phyloP scores from a whole-genome alignment of 371 early-diverging fungal genomes.

The Cokeromyces recurvatus region DNA sequence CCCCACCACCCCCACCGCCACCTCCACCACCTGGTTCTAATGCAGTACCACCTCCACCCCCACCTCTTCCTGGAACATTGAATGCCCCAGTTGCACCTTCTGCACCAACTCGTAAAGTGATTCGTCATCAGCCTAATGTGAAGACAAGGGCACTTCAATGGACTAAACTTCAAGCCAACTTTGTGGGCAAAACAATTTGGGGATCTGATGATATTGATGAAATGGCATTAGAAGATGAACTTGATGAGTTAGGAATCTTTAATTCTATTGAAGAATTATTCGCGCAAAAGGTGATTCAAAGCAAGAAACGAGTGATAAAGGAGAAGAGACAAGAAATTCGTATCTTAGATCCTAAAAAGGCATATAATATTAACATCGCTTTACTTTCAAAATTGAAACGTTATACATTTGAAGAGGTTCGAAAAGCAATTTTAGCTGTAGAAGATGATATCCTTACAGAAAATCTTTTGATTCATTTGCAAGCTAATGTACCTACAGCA shows the following conservation, averaged over 20 bases:
- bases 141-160: constrained; percentile 84
- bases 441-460: constrained; percentile 66
- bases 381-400: constrained; percentile 65
- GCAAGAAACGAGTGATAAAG: constrained; percentile 25
- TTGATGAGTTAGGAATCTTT: constrained; percentile 59
- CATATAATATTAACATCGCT: constrained; percentile 74
- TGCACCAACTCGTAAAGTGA: constrained; percentile 46
- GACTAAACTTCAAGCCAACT: constrained; percentile 73
- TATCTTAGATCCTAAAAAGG: constrained; percentile 71
- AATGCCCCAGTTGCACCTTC: constrained; percentile 25
- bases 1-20: constrained; percentile 21
- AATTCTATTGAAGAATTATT: constrained; percentile 68
- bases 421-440: constrained; percentile 52
- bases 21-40: not conserved
- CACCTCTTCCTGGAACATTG: constrained; percentile 17
- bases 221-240: constrained; percentile 47
- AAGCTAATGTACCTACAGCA: constrained; percentile 63
- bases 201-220: constrained; percentile 46
- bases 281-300: constrained; percentile 61
- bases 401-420: constrained; percentile 54
- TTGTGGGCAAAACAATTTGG: constrained; percentile 60
- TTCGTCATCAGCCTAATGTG: constrained; percentile 60
- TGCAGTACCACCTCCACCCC: constrained; percentile 34
- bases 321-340: constrained; percentile 47
- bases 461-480: constrained; percentile 60